Base-by-base conservation (phyloP, 139 green algal species). In the Chlorella vulgaris region DNA sequence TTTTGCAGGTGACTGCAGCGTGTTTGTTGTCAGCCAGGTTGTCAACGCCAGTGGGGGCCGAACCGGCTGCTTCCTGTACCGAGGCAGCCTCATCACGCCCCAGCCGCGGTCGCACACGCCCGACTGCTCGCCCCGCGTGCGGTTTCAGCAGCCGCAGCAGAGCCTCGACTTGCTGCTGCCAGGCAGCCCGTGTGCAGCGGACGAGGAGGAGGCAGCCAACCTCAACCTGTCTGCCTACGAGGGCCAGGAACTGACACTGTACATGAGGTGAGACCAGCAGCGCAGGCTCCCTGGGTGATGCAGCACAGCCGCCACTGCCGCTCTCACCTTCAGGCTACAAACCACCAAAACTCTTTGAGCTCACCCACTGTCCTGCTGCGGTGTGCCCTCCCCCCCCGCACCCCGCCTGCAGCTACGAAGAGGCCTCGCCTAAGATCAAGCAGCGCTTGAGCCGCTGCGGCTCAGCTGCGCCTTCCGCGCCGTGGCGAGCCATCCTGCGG, bases 201-300 rank as follows among this genome's bases (percentile, higher is more conserved):
- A 51, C 33, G 33, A 67, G 51, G 42, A 36, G 33, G 7, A 47
- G 42, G 26, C 19, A 33, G 31, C 22, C 2, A 31, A 67, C 42
- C 35, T 26, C 2, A 31, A 67, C 42, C 35, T 67, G 18, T 65
- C 55, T 8, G 55, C 15, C 5, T 65, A 65, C 13, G 71, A 78
- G 71, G 71, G 71, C 6, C 71, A 78, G 71, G 19, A 78, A 50
- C 71, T 78, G 50, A 78, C 71, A 33, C 71, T 78, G 33, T 78
- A 78, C 71, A 6, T 78, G 21, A 78, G 71, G 71, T 78, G 51
- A 10, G 47, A 33, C 6, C 42, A 5, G 15, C 19, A 2, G 4
- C 26, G 2, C 7, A 28, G 6, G 28, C 13, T 55, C 24, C 36
- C 29, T 38, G 28, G n/a, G n/a, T 67, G 33, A n/a, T 19, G n/a